Conservation (phyloP, 768 basidiomycete genomes). For the Termitomyces titanicus region DNA sequence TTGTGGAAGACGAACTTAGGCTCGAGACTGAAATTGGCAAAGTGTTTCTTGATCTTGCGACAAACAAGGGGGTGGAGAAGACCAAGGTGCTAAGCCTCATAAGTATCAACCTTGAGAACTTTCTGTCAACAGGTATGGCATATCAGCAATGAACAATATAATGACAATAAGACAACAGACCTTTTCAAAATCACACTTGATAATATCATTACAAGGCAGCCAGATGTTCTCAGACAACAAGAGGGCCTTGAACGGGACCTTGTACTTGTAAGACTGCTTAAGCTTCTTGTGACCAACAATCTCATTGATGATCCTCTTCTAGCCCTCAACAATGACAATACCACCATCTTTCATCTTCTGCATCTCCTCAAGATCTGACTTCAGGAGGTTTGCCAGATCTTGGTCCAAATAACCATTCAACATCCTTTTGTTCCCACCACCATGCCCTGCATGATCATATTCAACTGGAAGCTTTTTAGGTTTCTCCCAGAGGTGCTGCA, state of each 20-base stretch:
- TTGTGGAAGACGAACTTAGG: conserved; percentile 99
- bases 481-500: conserved; percentile 42
- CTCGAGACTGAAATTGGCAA: conserved; percentile 98
- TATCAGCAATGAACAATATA: conserved; percentile 7
- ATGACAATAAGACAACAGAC: conserved; percentile 23
- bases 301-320: conserved; percentile 94
- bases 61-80: conserved; percentile 95
- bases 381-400: conserved; percentile 36
- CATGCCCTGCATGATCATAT: conserved; percentile 40
- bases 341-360: conserved; percentile 97
- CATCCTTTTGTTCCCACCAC: conserved; percentile 46
- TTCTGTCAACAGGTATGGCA: conserved; percentile 46
- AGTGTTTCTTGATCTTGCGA: conserved; percentile 98
- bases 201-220: conserved; percentile 92
- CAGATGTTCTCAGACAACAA: conserved; percentile 98
- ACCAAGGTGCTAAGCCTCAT: conserved; percentile 95
- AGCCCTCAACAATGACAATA: conserved; percentile 82
- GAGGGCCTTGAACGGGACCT: conserved; percentile 92
- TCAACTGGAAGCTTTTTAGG: conserved; percentile 37
- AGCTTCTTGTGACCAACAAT: conserved; percentile 90
- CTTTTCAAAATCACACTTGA: conserved; percentile 99
- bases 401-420: conserved; percentile 44
- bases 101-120: conserved; percentile 95
- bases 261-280: conserved; percentile 99
- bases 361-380: conserved; percentile 88